These are phyloP conservation scores for Yueomyces sp. DNA, from an alignment of 805 yeast genomes.

Conservation along the genomic window DNA sequence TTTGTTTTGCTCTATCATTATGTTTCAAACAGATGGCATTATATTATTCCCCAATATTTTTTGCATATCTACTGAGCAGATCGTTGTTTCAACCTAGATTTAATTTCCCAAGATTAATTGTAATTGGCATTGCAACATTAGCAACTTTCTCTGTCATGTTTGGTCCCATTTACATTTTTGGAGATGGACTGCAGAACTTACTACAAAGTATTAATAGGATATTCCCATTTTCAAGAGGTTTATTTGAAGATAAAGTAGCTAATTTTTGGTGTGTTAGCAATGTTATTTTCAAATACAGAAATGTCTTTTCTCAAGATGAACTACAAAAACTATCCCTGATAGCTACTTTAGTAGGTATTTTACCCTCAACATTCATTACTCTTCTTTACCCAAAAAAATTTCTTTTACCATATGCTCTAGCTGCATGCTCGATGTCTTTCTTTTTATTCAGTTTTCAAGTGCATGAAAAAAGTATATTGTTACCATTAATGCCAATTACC, in stretches of 20 bases:
- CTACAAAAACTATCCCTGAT: conserved; percentile 46
- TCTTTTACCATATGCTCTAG: conserved; percentile 57
- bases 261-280: conserved; percentile 97
- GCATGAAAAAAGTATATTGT: conserved; percentile 82
- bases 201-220: conserved; percentile 53
- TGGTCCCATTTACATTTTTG: conserved; percentile 44
- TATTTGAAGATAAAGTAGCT: conserved; percentile 95
- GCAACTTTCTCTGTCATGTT: conserved; percentile 37
- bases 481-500: conserved; percentile 79
- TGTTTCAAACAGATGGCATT: conserved; percentile 93
- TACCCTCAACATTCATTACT: conserved; percentile 42
- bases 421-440: conserved; percentile 77
- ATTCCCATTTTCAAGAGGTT: conserved; percentile 86
- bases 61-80: conserved; percentile 59
- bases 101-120: conserved; percentile 42
- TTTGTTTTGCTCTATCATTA: conserved; percentile 64
- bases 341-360: conserved; percentile 38
- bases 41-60: conserved; percentile 82
- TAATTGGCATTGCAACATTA: conserved; percentile 53
- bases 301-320: conserved; percentile 37
- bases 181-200: conserved; percentile 23
- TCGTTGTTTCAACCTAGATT: conserved; percentile 28
- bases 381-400: conserved; percentile 39
- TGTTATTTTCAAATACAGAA: conserved; percentile 55
- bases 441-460: conserved; percentile 89